These are phyloP conservation scores for Salvia miltiorrhiza DNA, from an alignment of 257 asterid species.

Conservation along the genomic window DNA sequence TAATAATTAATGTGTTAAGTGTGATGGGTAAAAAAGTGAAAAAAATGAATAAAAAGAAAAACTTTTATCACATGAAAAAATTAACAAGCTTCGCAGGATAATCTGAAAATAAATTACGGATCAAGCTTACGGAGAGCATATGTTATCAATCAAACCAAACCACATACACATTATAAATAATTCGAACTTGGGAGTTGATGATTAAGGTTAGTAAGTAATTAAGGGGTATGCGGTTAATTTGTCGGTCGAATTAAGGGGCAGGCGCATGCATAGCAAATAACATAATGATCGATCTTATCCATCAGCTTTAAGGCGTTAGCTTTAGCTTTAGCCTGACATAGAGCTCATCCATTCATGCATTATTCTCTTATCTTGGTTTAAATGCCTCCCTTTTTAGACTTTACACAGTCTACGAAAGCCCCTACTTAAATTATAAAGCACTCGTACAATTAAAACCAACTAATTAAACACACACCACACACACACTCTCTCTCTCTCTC, in stretches of 20 bases:
- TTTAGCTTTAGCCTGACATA: conserved; percentile 23
- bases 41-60: too few species aligned
- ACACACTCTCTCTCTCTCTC: background rate
- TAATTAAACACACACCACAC: too few species aligned
- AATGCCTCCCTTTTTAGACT: background rate
- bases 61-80: too few species aligned
- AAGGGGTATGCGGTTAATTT: background rate
- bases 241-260: conserved; percentile 23
- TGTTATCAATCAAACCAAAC: too few species aligned
- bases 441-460: conserved; percentile 5
- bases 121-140: too few species aligned
- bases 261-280: conserved; percentile 3
- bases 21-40: too few species aligned
- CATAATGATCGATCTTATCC: conserved; percentile 22
- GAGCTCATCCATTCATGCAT: conserved; percentile 24
- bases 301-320: conserved; percentile 1
- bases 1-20: too few species aligned
- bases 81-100: too few species aligned
- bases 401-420: conserved; percentile 14
- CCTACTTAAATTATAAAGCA: conserved; percentile 19
- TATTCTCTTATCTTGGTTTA: conserved; percentile 17
- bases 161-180: too few species aligned
- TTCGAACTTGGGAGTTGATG: too few species aligned
- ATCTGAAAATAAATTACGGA: too few species aligned
- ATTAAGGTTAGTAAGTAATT: background rate